Evolutionary conservation across 805 yeast species (phyloP), one percentile per base, ranked within the genome.

Genomic region (Pichia gijzeniarum): DNA sequence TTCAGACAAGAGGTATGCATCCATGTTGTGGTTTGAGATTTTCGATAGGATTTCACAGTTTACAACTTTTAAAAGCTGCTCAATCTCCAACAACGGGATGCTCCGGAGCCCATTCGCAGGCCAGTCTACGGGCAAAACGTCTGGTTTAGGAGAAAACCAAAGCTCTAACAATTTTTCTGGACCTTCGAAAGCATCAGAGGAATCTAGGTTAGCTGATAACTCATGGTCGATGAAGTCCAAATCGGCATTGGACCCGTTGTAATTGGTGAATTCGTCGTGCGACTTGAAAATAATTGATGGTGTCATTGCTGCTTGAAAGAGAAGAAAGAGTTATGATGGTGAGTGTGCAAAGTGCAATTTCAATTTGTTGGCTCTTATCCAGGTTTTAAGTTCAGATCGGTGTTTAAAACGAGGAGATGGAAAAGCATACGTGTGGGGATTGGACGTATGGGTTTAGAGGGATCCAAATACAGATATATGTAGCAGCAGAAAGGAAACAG

Each of bases 181-280:
- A 6, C 99, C 98, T 70, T 91, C 98, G 61, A 91, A 91, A 2
- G 97, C 96, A 59, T 80, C 84, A 13, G 95, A 74, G 17, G 96
- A 89, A 67, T 90, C 97, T 52, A 90, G 70, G 49, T 77, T 74
- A 38, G 80, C 81, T 8, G 95, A 82, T 41, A 86, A 70, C 49
- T 82, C 86, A 63, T 84, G 91, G 64, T 90, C 90, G 56, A 88
- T 79, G 59, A 58, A 66, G 38, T 65, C 70, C 7, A 54, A 52
- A 25, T 43, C 47, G 9, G 52, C 47, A 32, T 39, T 39, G 4
- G 41, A 39, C 9, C 54, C 50, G 21, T 32, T 16, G 40, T 49
- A 51, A 2, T 49, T 25, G 3, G 27, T 25, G 10, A 44, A 33
- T 14, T 40, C 45, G 20, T 42, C 27, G 20, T 51, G 53, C 9